These are phyloP conservation scores for Stereum hirsutum DNA, from an alignment of 1,284 basidiomycete species.

Conservation along the genomic window DNA sequence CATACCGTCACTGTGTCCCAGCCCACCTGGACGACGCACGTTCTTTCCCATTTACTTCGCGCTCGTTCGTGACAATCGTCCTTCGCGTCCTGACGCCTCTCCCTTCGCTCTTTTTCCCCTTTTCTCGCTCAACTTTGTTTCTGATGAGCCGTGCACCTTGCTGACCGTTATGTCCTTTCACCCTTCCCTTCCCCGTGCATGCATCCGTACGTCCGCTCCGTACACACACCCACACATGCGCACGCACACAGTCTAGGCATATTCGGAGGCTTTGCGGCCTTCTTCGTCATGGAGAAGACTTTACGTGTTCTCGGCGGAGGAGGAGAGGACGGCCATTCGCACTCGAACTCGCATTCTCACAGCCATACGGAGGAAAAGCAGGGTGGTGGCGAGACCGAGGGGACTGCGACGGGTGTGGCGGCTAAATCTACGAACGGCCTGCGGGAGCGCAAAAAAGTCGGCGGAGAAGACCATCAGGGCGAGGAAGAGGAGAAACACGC, in stretches of 20 bases:
- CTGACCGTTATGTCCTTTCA: too few species aligned
- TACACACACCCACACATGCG: too few species aligned
- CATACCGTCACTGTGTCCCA: too few species aligned
- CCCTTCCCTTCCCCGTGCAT: too few species aligned
- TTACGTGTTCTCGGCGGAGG: slow-evolving; percentile 70
- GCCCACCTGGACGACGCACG: too few species aligned
- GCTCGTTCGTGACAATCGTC: too few species aligned
- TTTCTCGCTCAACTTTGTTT: background rate
- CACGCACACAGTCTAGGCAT: slow-evolving; percentile 76
- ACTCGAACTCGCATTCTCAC: slow-evolving; percentile 15
- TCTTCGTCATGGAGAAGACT: slow-evolving; percentile 88
- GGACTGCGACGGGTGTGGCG: slow-evolving; percentile 25
- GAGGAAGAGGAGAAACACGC: slow-evolving; percentile 22
- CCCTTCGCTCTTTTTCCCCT: background rate
- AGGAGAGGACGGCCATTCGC: slow-evolving; percentile 23
- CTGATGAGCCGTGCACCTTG: too few species aligned
- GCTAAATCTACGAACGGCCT: slow-evolving; percentile 14
- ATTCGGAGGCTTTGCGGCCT: slow-evolving; percentile 77
- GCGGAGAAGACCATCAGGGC: slow-evolving; percentile 11
- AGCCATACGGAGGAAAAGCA: slow-evolving; percentile 38
- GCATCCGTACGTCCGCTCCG: too few species aligned
- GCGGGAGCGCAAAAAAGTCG: slow-evolving; percentile 7
- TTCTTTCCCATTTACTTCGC: too few species aligned
- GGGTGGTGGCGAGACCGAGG: slow-evolving; percentile 11
- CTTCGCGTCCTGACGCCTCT: background rate